Conservation (phyloP, 352 stramenopile species). For the Phytopythium kandeliae region DNA sequence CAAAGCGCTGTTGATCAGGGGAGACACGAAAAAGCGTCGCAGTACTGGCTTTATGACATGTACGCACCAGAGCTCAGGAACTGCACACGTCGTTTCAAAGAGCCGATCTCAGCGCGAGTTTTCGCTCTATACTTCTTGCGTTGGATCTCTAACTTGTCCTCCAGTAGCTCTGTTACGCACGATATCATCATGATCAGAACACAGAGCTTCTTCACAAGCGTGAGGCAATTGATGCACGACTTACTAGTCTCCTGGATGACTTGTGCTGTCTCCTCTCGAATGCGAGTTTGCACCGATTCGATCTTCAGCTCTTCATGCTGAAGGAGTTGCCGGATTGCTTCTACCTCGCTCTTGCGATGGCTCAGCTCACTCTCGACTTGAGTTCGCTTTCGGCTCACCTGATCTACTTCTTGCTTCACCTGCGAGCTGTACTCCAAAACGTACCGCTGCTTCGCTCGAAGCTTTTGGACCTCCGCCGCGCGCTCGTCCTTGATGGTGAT, state of each 20-base stretch:
- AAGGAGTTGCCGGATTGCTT: conserved; percentile 24
- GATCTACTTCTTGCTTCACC: conserved; percentile 22
- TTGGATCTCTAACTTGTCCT: conserved; percentile 37
- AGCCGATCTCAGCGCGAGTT: conserved; percentile 39
- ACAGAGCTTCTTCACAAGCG: not conserved
- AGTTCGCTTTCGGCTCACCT: conserved; percentile 16
- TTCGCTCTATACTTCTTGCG: conserved; percentile 37
- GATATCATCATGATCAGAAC: not conserved
- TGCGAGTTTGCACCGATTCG: conserved; percentile 17
- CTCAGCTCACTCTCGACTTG: conserved; percentile 24
- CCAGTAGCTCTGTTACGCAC: conserved; percentile 18
- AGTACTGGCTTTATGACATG: not conserved
- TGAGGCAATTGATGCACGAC: not conserved
- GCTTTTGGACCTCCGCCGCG: conserved; percentile 27
- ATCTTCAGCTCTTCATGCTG: conserved; percentile 32
- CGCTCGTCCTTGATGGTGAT: conserved; percentile 15
- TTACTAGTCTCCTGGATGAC: conserved; percentile 36
- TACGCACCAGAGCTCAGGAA: conserved; percentile 28
- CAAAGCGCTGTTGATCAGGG: not conserved
- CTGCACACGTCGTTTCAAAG: conserved; percentile 26
- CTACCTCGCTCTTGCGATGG: conserved; percentile 14
- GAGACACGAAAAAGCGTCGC: no score
- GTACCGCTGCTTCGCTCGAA: conserved; percentile 36
- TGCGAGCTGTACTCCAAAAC: conserved; percentile 37
- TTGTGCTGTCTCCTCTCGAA: conserved; percentile 24